These are phyloP conservation scores for Helotiales sp. DNA, from an alignment of 2,329 filamentous ascomycete genomes.

Conservation along the genomic window DNA sequence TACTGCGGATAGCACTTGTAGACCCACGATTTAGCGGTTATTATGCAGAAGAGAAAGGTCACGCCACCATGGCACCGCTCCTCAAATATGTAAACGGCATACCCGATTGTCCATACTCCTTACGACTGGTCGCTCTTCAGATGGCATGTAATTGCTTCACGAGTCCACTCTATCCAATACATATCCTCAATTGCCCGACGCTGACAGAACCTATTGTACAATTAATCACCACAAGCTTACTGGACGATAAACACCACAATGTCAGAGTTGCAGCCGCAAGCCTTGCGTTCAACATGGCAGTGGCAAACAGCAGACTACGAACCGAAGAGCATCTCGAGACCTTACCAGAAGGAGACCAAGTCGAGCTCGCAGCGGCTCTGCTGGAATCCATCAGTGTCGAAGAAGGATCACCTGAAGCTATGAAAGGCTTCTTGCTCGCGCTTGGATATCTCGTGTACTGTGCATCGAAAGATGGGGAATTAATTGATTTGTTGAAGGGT, in stretches of 20 bases:
- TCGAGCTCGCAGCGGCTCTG: conserved; percentile 79
- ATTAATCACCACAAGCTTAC: conserved; percentile 73
- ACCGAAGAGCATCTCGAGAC: conserved; percentile 55
- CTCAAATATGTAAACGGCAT: conserved; percentile 59
- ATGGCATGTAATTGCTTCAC: conserved; percentile 84
- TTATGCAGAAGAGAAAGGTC: conserved; percentile 73
- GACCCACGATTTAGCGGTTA: conserved; percentile 80
- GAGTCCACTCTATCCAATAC: conserved; percentile 66
- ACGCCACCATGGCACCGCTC: conserved; percentile 63
- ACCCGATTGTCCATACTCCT: conserved; percentile 69
- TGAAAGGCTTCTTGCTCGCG: conserved; percentile 75
- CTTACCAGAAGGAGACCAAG: conserved; percentile 68
- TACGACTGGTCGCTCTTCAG: conserved; percentile 81
- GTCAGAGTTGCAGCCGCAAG: conserved; percentile 80
- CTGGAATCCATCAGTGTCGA: conserved; percentile 70
- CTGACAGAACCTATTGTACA: conserved; percentile 62
- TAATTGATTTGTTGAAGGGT: conserved; percentile 76
- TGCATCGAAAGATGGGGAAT: conserved; percentile 66
- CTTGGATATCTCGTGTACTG: conserved; percentile 76
- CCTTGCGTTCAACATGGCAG: conserved; percentile 79
- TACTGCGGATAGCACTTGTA: conserved; percentile 74
- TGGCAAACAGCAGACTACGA: conserved; percentile 67
- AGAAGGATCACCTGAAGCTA: conserved; percentile 64
- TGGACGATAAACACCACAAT: conserved; percentile 73
- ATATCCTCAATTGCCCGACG: conserved; percentile 53